These are phyloP conservation scores for Pseudocercospora crystallina DNA, from an alignment of 2,329 filamentous ascomycete species.

Conservation along the genomic window DNA sequence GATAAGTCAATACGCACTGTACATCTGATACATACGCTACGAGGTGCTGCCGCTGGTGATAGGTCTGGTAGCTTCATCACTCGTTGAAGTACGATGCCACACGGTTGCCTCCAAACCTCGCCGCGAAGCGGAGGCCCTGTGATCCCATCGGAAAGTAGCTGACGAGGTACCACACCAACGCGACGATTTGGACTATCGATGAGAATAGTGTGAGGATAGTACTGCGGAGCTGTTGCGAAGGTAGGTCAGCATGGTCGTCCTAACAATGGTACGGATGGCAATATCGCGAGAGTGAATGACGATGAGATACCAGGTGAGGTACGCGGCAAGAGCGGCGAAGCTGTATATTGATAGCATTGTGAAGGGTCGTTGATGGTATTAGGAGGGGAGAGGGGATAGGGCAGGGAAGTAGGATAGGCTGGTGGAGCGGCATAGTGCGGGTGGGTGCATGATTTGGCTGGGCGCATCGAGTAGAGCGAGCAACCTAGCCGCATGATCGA, in stretches of 20 bases:
- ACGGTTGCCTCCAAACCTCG: slow-evolving; percentile 79
- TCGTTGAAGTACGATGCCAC: slow-evolving; percentile 62
- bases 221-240: slow-evolving; percentile 66
- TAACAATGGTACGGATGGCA: slow-evolving; percentile 1
- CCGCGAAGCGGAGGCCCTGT: slow-evolving; percentile 80
- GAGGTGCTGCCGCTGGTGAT: slow-evolving; percentile 1
- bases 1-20: background rate
- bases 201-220: slow-evolving; percentile 83
- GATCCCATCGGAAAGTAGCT: slow-evolving; percentile 98
- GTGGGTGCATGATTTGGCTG: slow-evolving; percentile 15
- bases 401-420: slow-evolving; percentile 15
- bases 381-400: slow-evolving; percentile 15
- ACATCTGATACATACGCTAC: slow-evolving; percentile 15
- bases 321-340: slow-evolving; percentile 10
- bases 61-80: slow-evolving; percentile 1
- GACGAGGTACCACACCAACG: slow-evolving; percentile 87
- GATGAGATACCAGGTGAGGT: background rate
- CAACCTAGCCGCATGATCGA: slow-evolving; percentile 24
- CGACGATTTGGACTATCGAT: slow-evolving; percentile 77
- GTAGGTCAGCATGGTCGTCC: slow-evolving; percentile 34
- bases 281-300: slow-evolving; percentile 8
- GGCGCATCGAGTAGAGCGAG: slow-evolving; percentile 19
- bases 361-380: too few species aligned
- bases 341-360: background rate
- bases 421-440: slow-evolving; percentile 14